These are phyloP conservation scores for Batrachochytrium dendrobatidis DNA, from an alignment of 371 early-diverging fungal genomes.

Conservation along the genomic window DNA sequence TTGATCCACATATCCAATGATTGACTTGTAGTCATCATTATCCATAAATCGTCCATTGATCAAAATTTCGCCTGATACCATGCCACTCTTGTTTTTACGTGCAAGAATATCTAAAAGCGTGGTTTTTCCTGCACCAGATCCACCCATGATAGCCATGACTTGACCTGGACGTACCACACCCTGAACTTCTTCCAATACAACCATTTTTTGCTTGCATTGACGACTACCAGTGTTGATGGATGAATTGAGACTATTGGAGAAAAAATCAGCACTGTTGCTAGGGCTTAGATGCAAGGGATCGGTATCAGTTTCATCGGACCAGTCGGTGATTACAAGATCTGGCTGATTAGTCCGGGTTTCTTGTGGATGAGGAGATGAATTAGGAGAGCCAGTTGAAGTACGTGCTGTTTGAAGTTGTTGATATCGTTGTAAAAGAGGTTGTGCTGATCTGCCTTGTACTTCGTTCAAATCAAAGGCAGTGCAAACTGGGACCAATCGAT, in stretches of 20 bases:
- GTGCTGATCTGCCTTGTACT: no score
- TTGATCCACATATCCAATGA: conserved; percentile 77
- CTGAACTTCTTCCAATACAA: conserved; percentile 23
- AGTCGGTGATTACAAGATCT: neutral
- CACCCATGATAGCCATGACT: conserved; percentile 76
- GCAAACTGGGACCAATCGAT: neutral
- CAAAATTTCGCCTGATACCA: conserved; percentile 74
- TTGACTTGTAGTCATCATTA: conserved; percentile 38
- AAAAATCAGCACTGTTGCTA: no score
- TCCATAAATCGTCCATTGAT: conserved; percentile 69
- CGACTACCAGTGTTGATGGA: neutral
- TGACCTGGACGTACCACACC: conserved; percentile 79
- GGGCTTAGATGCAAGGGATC: no score
- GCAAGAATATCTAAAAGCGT: conserved; percentile 87
- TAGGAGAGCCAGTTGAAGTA: no score
- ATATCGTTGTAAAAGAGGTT: no score
- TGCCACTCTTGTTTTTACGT: conserved; percentile 65
- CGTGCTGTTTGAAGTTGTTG: no score
- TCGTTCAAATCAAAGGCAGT: no score
- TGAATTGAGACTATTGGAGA: neutral
- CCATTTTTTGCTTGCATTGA: conserved; percentile 2
- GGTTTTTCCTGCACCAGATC: conserved; percentile 65
- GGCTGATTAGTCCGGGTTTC: neutral
- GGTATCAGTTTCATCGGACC: neutral
- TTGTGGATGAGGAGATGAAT: neutral